Evolutionary conservation across 495 filamentous ascomycete genomes (phyloP).

Genomic region (Aspergillus sclerotiicarbonarius): DNA sequence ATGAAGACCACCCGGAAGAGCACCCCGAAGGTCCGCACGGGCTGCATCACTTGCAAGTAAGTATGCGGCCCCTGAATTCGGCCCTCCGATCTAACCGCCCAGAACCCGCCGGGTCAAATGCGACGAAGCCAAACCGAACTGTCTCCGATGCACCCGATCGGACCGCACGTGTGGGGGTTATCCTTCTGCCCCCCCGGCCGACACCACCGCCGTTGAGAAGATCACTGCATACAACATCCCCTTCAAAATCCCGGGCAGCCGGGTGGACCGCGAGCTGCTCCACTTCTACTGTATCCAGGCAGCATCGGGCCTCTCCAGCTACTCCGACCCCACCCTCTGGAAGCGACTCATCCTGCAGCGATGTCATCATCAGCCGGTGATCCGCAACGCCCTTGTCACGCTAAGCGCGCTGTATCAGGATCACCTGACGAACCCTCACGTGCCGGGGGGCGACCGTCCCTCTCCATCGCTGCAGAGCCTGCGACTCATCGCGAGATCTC

Average conservation of each 20-base stretch:
- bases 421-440: background rate
- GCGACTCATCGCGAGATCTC: conserved; percentile 20
- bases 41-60: conserved; percentile 29
- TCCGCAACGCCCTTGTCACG: conserved; percentile 42
- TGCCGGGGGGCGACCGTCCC: background rate
- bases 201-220: background rate
- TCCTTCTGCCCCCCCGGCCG: background rate
- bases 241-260: conserved; percentile 35
- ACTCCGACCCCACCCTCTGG: conserved; percentile 43
- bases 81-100: background rate
- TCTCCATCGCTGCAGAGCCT: conserved; percentile 2
- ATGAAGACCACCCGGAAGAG: conserved; percentile 17
- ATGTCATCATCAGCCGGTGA: conserved; percentile 33
- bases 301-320: conserved; percentile 33
- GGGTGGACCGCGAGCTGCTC: conserved; percentile 35
- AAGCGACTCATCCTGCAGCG: conserved; percentile 36
- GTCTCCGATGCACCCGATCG: conserved; percentile 33
- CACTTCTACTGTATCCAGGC: conserved; percentile 36
- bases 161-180: conserved; percentile 43
- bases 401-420: conserved; percentile 30
- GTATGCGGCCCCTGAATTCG: background rate
- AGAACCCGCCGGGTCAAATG: conserved; percentile 45
- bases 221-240: conserved; percentile 31
- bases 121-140: conserved; percentile 40
- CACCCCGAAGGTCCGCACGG: conserved; percentile 26